A percentile compares a stretch with the other conserved stretches of the same genome.
These are phyloP conservation scores for Psidium guajava DNA, from an alignment of 345 rosid genomes.

Conservation along the genomic window DNA sequence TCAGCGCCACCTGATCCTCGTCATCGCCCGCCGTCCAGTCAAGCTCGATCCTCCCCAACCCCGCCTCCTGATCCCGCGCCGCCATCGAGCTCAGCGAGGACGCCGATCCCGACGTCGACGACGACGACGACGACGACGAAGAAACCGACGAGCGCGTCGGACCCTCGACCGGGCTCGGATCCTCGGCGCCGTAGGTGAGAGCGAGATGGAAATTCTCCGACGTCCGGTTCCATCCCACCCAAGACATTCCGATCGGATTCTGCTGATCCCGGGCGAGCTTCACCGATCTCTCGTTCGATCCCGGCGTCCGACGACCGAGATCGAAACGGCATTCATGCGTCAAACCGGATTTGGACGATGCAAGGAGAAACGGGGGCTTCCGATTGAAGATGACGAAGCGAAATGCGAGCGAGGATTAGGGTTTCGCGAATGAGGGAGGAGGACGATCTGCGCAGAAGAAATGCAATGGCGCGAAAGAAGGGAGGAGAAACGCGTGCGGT, in stretches of 20 bases:
- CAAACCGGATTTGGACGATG: background rate
- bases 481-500: background rate
- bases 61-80: conserved; percentile 49
- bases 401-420: background rate
- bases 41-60: conserved; percentile 53
- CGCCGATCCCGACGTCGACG: conserved; percentile 15
- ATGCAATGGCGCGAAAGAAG: background rate
- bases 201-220: conserved; percentile 69
- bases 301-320: conserved; percentile 1
- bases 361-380: background rate
- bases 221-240: conserved; percentile 98
- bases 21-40: conserved; percentile 94
- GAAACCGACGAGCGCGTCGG: conserved; percentile 23
- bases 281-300: conserved; percentile 5
- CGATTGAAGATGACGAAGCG: background rate
- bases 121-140: conserved; percentile 28
- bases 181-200: conserved; percentile 67
- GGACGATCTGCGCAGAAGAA: background rate
- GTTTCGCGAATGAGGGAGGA: background rate
- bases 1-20: conserved; percentile 83
- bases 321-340: background rate
- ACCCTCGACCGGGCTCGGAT: conserved; percentile 18
- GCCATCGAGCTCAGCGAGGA: conserved; percentile 21
- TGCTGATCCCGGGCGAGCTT: background rate
- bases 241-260: conserved; percentile 45